Percentiles rank a stretch among this genome's conserved stretches.
Conservation (phyloP, 352 stramenopile genomes). For the Phytophthora sp. region DNA sequence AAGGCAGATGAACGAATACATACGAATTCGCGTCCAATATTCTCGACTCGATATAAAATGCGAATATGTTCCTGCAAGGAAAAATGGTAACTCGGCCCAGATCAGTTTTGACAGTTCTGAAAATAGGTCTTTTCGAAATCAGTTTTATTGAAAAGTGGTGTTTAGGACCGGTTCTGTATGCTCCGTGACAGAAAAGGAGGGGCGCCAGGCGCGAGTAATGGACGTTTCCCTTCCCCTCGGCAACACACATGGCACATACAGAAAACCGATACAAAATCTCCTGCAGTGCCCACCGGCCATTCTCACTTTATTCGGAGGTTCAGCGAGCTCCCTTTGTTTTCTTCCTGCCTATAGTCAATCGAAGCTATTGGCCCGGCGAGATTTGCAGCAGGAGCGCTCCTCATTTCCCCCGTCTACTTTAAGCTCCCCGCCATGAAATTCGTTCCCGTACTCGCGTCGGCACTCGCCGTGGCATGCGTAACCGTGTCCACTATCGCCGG, state of each 20-base stretch:
- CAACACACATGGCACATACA: not conserved
- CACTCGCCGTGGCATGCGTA: constrained; percentile 30
- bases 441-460: constrained; percentile 30
- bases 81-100: too few relatives aligned
- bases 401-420: constrained; percentile 34
- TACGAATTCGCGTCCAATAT: too few relatives aligned
- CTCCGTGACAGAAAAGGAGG: constrained; percentile 9
- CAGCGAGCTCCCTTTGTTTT: constrained; percentile 18
- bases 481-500: constrained; percentile 10
- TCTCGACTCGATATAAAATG: too few relatives aligned
- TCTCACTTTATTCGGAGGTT: constrained; percentile 47
- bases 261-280: constrained; percentile 8
- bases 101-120: too few relatives aligned
- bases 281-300: constrained; percentile 8
- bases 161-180: constrained; percentile 1
- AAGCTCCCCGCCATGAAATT: constrained; percentile 42
- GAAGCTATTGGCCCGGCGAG: constrained; percentile 16
- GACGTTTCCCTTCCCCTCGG: not conserved
- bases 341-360: constrained; percentile 12
- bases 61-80: too few relatives aligned
- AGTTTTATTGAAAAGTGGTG: constrained; percentile 2
- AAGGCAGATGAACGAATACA: too few relatives aligned
- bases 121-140: not conserved
- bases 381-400: constrained; percentile 14
- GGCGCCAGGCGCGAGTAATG: constrained; percentile 29